A percentile compares a stretch with the other conserved stretches of the same genome.
phyloP scores from a whole-genome alignment of 2,329 filamentous ascomycete species.

The Fusarium sp. region DNA sequence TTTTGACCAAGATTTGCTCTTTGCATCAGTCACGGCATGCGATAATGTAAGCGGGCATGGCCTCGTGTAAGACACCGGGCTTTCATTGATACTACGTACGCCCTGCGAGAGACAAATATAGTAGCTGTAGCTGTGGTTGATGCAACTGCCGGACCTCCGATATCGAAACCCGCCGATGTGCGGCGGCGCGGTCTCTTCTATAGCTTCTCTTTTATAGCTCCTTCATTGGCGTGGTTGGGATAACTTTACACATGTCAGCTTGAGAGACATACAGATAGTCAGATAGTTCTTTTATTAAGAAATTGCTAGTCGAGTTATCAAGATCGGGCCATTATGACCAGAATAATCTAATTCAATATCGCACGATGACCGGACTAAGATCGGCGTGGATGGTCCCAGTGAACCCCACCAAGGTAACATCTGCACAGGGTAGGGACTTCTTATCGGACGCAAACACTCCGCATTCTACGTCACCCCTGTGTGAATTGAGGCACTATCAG shows the following conservation, averaged over 20 bases:
- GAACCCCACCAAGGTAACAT: slow-evolving; percentile 32
- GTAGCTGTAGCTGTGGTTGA: slow-evolving; percentile 43
- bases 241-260: slow-evolving; percentile 9
- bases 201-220: slow-evolving; percentile 11
- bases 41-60: neutral
- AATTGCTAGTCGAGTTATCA: neutral
- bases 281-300: neutral
- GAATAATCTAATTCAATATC: slow-evolving; percentile 11
- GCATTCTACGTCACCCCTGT: slow-evolving; percentile 34
- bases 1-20: neutral
- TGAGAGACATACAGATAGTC: neutral
- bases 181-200: slow-evolving; percentile 5
- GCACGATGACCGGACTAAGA: slow-evolving; percentile 32
- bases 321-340: slow-evolving; percentile 20
- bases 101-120: slow-evolving; percentile 31
- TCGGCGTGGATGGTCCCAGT: slow-evolving; percentile 33
- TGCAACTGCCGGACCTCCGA: slow-evolving; percentile 38
- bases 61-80: neutral
- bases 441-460: slow-evolving; percentile 11
- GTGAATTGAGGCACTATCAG: slow-evolving; percentile 33
- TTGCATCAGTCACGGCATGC: neutral
- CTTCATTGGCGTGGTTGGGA: neutral
- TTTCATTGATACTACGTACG: slow-evolving; percentile 13
- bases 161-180: slow-evolving; percentile 39
- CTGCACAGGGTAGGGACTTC: slow-evolving; percentile 34